Percentiles rank a stretch among this genome's conserved stretches.
Evolutionary conservation across 768 basidiomycete genomes (phyloP).

Genomic region (Kwoniella dendrophila): DNA sequence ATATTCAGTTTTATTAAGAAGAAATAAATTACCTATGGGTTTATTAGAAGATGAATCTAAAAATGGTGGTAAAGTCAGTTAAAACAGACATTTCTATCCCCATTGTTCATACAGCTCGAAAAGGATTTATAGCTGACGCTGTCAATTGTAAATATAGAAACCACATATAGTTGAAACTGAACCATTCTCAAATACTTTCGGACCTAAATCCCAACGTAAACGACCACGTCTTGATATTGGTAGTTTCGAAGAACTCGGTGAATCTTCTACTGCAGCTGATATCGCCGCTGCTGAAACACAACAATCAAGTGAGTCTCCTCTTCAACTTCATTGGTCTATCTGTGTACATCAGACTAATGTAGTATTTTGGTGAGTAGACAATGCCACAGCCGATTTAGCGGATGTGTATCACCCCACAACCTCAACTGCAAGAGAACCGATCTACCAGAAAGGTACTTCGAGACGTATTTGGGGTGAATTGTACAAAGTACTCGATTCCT

Average conservation of each 20-base stretch:
- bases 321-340: slow-evolving; percentile 57
- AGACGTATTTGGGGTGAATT: slow-evolving; percentile 95
- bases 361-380: slow-evolving; percentile 7
- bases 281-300: slow-evolving; percentile 58
- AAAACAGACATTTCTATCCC: background rate
- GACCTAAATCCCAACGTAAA: slow-evolving; percentile 93
- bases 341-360: background rate
- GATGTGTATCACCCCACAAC: slow-evolving; percentile 51
- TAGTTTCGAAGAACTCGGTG: slow-evolving; percentile 83
- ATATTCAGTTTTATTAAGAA: slow-evolving; percentile 87
- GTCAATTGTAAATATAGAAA: slow-evolving; percentile 60
- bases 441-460: slow-evolving; percentile 93
- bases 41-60: slow-evolving; percentile 87
- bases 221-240: slow-evolving; percentile 83
- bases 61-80: slow-evolving; percentile 73
- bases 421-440: slow-evolving; percentile 71
- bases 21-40: slow-evolving; percentile 97
- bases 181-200: slow-evolving; percentile 91
- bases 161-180: slow-evolving; percentile 95
- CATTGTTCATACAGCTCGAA: background rate
- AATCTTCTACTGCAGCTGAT: slow-evolving; percentile 37
- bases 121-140: slow-evolving; percentile 16
- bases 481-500: slow-evolving; percentile 99
- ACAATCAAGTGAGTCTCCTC: slow-evolving; percentile 57
- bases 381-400: slow-evolving; percentile 20